Evolutionary conservation across 225 moss, liverwort and hornwort species (phyloP), one percentile per base, ranked within the genome.

Genomic region (Polytrichum formosum): DNA sequence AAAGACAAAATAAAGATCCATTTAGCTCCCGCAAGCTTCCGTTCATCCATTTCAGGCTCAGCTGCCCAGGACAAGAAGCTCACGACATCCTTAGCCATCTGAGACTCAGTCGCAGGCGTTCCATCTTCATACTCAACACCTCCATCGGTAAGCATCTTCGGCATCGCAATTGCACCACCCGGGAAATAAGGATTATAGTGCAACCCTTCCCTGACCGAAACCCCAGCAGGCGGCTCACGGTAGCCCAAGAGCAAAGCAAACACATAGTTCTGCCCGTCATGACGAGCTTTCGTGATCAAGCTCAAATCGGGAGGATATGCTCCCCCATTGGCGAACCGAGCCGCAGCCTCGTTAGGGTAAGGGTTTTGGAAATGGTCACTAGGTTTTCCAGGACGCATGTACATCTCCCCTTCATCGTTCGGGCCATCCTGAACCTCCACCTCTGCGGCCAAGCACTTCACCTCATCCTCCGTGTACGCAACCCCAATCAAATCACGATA

Each of bases 351-450:
- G 65, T 96, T 96, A 35, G 93, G 75, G 58, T 96, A 96, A 0
- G 96, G 96, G 0, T 81, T 79, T 66, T 87, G 93, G 67, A 96
- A 93, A 75, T 84, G 90, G 58, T 96, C 96, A 72, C 93, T 96
- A 26, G 93, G 96, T 71, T 93, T 96, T 53, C 96, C 96, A 18
- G 93, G 88, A 30, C 96, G 93, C 55, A 6, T 1, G 67, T 83
- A 96, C 96, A 93, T 96, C 77, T 96, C 96, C 69, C 96, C 96
- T 87, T 96, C 91, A 31, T 96, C 96, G 55, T 96, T 88, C 8
- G 96, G 96, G 7, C 96, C 96, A 70, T 96, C 96, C 64, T 90
- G 77, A 17, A 96, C 87, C 75, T 96, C 96, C 25, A 96, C 83
- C 81, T 96, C 96, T 17, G 96, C 96, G 28, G 96, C 89, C 74